Percentiles rank a stretch among this genome's conserved stretches.
Conservation (phyloP, 2,329 filamentous ascomycete genomes). For the Pseudocercospora fuligena region DNA sequence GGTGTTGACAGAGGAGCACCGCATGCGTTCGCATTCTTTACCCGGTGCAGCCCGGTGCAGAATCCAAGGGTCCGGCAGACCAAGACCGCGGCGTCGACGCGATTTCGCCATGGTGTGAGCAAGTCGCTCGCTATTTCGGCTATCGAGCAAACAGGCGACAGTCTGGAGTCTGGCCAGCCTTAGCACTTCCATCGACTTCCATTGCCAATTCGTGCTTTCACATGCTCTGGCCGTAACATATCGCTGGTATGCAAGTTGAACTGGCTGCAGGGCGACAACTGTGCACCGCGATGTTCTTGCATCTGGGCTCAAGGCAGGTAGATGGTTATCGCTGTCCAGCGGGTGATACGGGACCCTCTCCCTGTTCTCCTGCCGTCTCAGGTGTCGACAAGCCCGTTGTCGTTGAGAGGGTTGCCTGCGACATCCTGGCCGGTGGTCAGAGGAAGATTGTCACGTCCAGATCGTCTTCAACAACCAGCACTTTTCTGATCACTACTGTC, state of each 20-base stretch:
- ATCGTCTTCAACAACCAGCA: not conserved
- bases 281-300: not conserved
- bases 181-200: not conserved
- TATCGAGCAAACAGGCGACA: not conserved
- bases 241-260: not conserved
- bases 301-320: not conserved
- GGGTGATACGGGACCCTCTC: not conserved
- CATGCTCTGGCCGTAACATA: not conserved
- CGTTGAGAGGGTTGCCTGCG: not conserved
- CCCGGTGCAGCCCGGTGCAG: not conserved
- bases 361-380: not conserved
- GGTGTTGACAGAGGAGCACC: not conserved
- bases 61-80: constrained; percentile 9
- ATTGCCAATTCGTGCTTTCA: not conserved
- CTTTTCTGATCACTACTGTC: not conserved
- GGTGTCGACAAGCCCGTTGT: not conserved
- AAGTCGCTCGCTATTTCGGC: constrained; percentile 10
- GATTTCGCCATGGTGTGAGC: constrained; percentile 5
- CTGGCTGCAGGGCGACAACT: not conserved
- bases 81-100: constrained; percentile 9
- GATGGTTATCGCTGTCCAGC: not conserved
- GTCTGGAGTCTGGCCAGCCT: not conserved
- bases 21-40: constrained; percentile 1
- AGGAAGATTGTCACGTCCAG: not conserved
- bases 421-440: not conserved